These are phyloP conservation scores for Phymatotrichopsis omnivora DNA, from an alignment of 2,329 filamentous ascomycete species.

Conservation along the genomic window DNA sequence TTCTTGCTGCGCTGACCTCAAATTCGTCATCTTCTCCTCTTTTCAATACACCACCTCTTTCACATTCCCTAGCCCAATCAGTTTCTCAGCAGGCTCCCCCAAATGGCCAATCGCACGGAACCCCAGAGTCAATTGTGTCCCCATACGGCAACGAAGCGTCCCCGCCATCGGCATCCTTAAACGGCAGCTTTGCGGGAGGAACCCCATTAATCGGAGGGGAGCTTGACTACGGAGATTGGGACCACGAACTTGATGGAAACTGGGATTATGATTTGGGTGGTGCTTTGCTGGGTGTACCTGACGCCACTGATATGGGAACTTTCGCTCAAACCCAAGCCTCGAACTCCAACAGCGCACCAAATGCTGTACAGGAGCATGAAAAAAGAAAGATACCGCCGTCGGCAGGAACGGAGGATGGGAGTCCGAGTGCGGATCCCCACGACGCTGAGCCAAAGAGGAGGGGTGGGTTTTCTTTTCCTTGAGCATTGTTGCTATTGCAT, in stretches of 20 bases:
- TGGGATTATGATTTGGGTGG: constrained; percentile 62
- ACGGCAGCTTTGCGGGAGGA: constrained; percentile 49
- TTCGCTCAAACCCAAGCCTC: constrained; percentile 54
- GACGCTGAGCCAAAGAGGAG: constrained; percentile 32
- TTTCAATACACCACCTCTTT: constrained; percentile 38
- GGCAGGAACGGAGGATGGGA: constrained; percentile 29
- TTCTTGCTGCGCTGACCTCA: constrained; percentile 66
- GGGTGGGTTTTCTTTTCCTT: constrained; percentile 30
- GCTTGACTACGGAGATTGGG: constrained; percentile 49
- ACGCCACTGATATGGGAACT: constrained; percentile 51
- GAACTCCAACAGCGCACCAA: constrained; percentile 54
- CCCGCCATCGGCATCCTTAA: constrained; percentile 40
- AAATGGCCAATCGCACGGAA: constrained; percentile 15
- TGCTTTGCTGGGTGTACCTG: constrained; percentile 46
- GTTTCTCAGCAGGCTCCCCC: constrained; percentile 39
- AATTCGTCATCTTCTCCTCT: constrained; percentile 40
- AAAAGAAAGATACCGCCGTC: constrained; percentile 39
- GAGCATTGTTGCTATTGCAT: no score
- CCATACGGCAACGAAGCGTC: constrained; percentile 33
- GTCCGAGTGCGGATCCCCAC: constrained; percentile 27
- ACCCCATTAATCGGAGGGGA: constrained; percentile 56
- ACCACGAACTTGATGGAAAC: constrained; percentile 60
- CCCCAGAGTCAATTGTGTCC: constrained; percentile 25
- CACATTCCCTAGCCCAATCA: constrained; percentile 43
- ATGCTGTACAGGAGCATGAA: constrained; percentile 55